These are phyloP conservation scores for Auricularia heimuer DNA, from an alignment of 768 basidiomycete genomes.

Conservation along the genomic window DNA sequence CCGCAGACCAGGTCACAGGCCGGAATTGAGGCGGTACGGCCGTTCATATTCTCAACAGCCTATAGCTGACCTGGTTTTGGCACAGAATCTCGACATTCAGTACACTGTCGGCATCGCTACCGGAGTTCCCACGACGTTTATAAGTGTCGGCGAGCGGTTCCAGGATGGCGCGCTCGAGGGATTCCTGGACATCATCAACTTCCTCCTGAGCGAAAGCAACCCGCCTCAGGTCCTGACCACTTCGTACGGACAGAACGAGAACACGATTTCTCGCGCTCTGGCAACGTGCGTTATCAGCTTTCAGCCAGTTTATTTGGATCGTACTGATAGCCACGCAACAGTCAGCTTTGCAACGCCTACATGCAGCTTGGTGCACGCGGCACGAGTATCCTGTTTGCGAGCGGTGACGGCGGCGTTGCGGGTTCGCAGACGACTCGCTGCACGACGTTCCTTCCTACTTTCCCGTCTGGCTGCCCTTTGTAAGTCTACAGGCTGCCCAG, in stretches of 20 bases:
- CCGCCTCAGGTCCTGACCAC: constrained; percentile 13
- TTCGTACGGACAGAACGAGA: constrained; percentile 20
- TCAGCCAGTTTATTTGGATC: neutral
- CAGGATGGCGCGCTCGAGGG: constrained; percentile 14
- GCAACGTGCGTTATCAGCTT: constrained; percentile 10
- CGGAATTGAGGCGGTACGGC: constrained; percentile 7
- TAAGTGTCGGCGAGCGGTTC: constrained; percentile 17
- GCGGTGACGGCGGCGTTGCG: constrained; percentile 14
- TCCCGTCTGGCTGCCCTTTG: constrained; percentile 14
- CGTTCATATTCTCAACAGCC: too few species aligned
- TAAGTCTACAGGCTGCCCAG: neutral
- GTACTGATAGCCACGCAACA: constrained; percentile 2
- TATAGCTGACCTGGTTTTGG: too few species aligned
- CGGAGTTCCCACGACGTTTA: constrained; percentile 19
- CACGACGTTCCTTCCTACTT: constrained; percentile 12
- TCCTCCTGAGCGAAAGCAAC: neutral
- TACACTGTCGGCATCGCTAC: constrained; percentile 26
- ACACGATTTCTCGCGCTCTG: constrained; percentile 11
- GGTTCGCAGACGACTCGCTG: constrained; percentile 9
- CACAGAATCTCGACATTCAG: constrained; percentile 27
- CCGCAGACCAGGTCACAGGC: constrained; percentile 6
- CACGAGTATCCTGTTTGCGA: constrained; percentile 13
- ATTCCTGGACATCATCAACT: constrained; percentile 21
- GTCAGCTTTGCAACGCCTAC: constrained; percentile 19
- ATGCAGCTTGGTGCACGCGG: constrained; percentile 17